Evolutionary conservation across 306 rosid species (phyloP), one percentile per base, ranked within the genome.

Genomic region (Begonia masoniana): DNA sequence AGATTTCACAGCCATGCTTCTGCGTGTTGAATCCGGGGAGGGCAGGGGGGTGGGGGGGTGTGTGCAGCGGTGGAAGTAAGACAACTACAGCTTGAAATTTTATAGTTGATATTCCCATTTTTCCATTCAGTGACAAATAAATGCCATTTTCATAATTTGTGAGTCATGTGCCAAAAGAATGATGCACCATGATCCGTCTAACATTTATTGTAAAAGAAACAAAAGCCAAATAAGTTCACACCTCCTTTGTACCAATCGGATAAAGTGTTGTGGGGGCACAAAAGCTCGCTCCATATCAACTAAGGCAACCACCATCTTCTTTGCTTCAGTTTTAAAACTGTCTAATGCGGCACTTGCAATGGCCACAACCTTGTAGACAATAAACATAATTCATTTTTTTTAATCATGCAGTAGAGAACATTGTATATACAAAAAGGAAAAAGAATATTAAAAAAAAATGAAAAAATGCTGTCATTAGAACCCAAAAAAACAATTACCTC

Each of bases 251-350:
- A 91, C 92, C 71, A 91, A 73, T 46, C 99, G 94, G 71, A 91
- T 91, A 68, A 91, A 91, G 59, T 91, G 99, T 50, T 91, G 96
- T 2, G 99, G 99, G 48, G 96, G 96, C 67, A 91, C 99, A 83
- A 91, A 91, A 71, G 96, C 92, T 59, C 99, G 88, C 71, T 91
- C 99, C 99, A 91, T 91, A 70, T 91, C 99, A 65, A 91, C 99
- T 43, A 91, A 74, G 15, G 96, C 96, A 67, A 91, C 84, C 69
- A 91, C 96, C 96, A 91, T 86, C 75, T 91, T 85, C 83, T 78
- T 89, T 4, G 97, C 80, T 59, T 89, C 97, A 64, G 59, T 83
- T 74, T 85, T 91, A 66, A 91, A 91, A 59, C 54, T 82, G 54
- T 91, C 99, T 21, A 91, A 68, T 10, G 96, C 96, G 66, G 82